A percentile compares a stretch with the other conserved stretches of the same genome.
Conservation (phyloP, 805 yeast genomes). For the Metschnikowia lunata region DNA sequence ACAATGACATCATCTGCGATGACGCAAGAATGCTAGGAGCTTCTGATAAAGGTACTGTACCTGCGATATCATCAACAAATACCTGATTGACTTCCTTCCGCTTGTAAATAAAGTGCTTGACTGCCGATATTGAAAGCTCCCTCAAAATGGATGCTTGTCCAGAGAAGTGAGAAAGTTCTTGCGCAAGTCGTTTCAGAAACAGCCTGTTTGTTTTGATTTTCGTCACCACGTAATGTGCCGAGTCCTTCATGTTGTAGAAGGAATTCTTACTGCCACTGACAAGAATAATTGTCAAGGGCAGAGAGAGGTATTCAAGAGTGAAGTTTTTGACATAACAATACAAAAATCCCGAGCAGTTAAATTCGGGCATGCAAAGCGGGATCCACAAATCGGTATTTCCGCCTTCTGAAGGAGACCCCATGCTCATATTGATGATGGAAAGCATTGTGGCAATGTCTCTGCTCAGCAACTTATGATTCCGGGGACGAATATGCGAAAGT, state of each 20-base stretch:
- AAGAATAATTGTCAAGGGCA: slow-evolving; percentile 40
- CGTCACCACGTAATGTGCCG: slow-evolving; percentile 48
- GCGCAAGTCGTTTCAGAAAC: slow-evolving; percentile 19
- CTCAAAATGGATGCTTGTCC: slow-evolving; percentile 4
- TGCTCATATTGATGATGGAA: slow-evolving; percentile 50
- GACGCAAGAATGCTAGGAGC: slow-evolving; percentile 24
- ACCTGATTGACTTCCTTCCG: slow-evolving; percentile 65
- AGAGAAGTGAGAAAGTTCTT: slow-evolving; percentile 20
- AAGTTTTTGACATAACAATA: slow-evolving; percentile 65
- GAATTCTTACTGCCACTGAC: slow-evolving; percentile 71
- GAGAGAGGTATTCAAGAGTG: slow-evolving; percentile 14
- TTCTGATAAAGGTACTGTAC: slow-evolving; percentile 14
- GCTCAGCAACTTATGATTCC: slow-evolving; percentile 71
- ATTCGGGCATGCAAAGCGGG: slow-evolving; percentile 88
- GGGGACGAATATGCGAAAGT: slow-evolving; percentile 70
- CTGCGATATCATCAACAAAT: slow-evolving; percentile 38
- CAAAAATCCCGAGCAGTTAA: slow-evolving; percentile 82
- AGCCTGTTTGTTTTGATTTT: slow-evolving; percentile 21
- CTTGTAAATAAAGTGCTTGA: slow-evolving; percentile 80
- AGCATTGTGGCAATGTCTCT: slow-evolving; percentile 75
- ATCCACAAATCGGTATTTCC: slow-evolving; percentile 80
- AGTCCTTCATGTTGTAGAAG: slow-evolving; percentile 68
- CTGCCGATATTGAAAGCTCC: slow-evolving; percentile 31
- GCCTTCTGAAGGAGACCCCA: slow-evolving; percentile 35
- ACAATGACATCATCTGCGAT: slow-evolving; percentile 36